Evolutionary conservation across 441 rosid species (phyloP).

Genomic region (Pelargonium cotyledonis): DNA sequence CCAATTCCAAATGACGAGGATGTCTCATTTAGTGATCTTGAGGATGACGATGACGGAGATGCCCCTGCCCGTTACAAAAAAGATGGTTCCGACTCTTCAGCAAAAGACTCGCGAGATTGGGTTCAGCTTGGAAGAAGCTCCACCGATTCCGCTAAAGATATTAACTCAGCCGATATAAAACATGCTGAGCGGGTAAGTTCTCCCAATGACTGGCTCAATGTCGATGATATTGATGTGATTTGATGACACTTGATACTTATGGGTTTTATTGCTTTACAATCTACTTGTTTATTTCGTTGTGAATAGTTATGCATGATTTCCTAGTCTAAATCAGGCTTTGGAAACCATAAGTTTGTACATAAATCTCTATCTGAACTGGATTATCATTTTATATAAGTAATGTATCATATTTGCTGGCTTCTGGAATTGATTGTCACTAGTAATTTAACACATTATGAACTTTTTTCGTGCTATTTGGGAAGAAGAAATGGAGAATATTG

Average conservation of each 20-base stretch:
- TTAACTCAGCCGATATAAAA: slow-evolving; percentile 24
- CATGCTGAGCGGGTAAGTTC: slow-evolving; percentile 38
- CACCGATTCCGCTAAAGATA: slow-evolving; percentile 37
- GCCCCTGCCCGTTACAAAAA: slow-evolving; percentile 52
- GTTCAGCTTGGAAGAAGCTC: slow-evolving; percentile 51
- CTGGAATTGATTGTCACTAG: neutral
- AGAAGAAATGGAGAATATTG: too few relatives aligned
- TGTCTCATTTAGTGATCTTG: slow-evolving; percentile 88
- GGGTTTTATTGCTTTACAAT: slow-evolving; percentile 15
- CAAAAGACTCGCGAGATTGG: slow-evolving; percentile 54
- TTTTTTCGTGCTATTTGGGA: too few relatives aligned
- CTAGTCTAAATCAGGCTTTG: slow-evolving; percentile 17
- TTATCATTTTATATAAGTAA: neutral
- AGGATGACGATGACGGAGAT: slow-evolving; percentile 65
- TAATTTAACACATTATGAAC: neutral
- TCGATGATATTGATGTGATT: slow-evolving; percentile 53
- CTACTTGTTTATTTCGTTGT: slow-evolving; percentile 22
- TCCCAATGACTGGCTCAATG: slow-evolving; percentile 57
- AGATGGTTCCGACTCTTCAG: slow-evolving; percentile 44
- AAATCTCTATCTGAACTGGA: slow-evolving; percentile 26
- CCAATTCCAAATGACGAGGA: slow-evolving; percentile 65
- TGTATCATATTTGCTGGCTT: too few relatives aligned
- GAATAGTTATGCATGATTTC: slow-evolving; percentile 31
- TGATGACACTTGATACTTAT: slow-evolving; percentile 17
- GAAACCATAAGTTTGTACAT: slow-evolving; percentile 38